Conservation (phyloP, 352 stramenopile genomes). For the Phytophthora europaea region DNA sequence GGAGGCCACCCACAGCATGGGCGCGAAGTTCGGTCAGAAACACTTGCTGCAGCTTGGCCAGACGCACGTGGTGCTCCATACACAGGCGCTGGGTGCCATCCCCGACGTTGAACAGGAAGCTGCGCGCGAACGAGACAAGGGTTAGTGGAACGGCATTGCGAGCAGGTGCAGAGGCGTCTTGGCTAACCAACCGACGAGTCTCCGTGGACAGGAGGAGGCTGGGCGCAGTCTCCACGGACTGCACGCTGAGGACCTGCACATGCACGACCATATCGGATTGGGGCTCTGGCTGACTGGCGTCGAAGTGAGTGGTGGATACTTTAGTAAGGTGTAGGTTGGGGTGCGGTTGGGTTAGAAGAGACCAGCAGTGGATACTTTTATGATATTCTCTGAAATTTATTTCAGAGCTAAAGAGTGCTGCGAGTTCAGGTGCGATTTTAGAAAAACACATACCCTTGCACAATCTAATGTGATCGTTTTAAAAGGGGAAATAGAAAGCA, state of each 20-base stretch:
- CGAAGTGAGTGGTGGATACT: not conserved
- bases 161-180: not conserved
- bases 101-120: constrained; percentile 93
- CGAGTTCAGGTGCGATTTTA: no score
- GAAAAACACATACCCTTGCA: no score
- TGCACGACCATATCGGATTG: constrained; percentile 72
- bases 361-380: not conserved
- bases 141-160: constrained; percentile 18
- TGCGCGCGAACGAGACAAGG: constrained; percentile 21
- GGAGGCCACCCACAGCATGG: constrained; percentile 86
- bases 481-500: no score
- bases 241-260: constrained; percentile 80
- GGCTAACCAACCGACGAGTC: constrained; percentile 49
- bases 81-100: constrained; percentile 92
- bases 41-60: constrained; percentile 85
- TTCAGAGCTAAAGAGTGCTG: no score
- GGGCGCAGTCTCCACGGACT: constrained; percentile 78
- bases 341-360: no score
- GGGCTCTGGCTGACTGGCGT: not conserved
- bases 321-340: not conserved
- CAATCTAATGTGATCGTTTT: no score
- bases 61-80: constrained; percentile 93
- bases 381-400: not conserved
- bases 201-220: constrained; percentile 81
- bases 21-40: constrained; percentile 88